These are phyloP conservation scores for Pseudophaeomoniella oleicola DNA, from an alignment of 2,329 filamentous ascomycete genomes.

Conservation along the genomic window DNA sequence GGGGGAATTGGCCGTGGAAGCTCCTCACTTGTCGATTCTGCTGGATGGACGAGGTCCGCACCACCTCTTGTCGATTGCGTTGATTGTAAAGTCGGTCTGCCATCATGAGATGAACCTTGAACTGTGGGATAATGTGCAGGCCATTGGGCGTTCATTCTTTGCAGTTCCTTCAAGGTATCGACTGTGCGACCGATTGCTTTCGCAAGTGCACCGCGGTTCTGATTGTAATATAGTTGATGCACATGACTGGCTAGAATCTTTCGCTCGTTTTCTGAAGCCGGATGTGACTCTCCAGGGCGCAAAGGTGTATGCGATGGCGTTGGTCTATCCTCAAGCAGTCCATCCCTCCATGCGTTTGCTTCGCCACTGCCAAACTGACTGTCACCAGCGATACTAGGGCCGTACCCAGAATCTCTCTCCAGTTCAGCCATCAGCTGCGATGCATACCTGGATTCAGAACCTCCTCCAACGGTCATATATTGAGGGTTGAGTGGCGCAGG, in stretches of 20 bases:
- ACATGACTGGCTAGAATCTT: constrained; percentile 65
- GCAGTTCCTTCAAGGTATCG: constrained; percentile 67
- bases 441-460: constrained; percentile 68
- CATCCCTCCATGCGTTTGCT: constrained; percentile 37
- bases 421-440: constrained; percentile 66
- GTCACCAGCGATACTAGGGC: constrained; percentile 59
- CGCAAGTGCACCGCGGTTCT: constrained; percentile 74
- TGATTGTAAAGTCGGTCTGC: constrained; percentile 19
- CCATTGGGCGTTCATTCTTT: constrained; percentile 83
- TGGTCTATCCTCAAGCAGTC: constrained; percentile 41
- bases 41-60: constrained; percentile 16
- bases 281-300: constrained; percentile 30
- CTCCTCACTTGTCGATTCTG: constrained; percentile 11
- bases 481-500: constrained; percentile 32
- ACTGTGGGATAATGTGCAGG: constrained; percentile 89
- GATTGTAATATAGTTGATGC: constrained; percentile 67
- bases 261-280: constrained; percentile 46
- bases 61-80: constrained; percentile 20
- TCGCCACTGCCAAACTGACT: constrained; percentile 30
- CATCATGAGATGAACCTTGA: constrained; percentile 33
- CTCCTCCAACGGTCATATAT: constrained; percentile 81
- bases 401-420: constrained; percentile 84
- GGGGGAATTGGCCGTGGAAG: constrained; percentile 36
- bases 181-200: constrained; percentile 78
- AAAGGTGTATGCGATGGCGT: constrained; percentile 41